These are phyloP conservation scores for Corinectria fuckeliana DNA, from an alignment of 2,329 filamentous ascomycete genomes.

Conservation along the genomic window DNA sequence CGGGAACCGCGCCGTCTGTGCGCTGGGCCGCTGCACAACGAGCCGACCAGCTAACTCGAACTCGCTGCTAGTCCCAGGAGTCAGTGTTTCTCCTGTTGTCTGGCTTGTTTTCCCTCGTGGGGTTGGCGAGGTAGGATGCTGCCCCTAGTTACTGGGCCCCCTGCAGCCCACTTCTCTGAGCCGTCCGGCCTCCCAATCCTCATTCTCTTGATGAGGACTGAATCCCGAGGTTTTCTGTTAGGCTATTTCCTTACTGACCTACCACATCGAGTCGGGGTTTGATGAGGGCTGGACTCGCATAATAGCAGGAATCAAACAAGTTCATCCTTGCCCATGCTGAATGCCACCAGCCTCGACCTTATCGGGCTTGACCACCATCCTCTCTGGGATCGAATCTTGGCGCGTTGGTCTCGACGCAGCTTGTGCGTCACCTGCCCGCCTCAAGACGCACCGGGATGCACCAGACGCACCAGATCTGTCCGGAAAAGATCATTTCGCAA, in stretches of 20 bases:
- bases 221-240: not conserved
- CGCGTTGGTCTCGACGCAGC: constrained; percentile 16
- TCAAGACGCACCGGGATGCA: constrained; percentile 1
- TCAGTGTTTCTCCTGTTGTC: constrained; percentile 30
- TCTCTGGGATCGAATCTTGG: constrained; percentile 3
- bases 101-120: constrained; percentile 32
- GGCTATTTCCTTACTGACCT: not conserved
- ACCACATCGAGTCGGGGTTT: constrained; percentile 1
- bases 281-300: not conserved
- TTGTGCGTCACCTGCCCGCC: constrained; percentile 17
- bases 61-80: constrained; percentile 21
- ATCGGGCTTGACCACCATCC: constrained; percentile 10
- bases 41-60: constrained; percentile 18
- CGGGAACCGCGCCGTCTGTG: constrained; percentile 35
- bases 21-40: constrained; percentile 30
- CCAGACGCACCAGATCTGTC: constrained; percentile 6
- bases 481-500: constrained; percentile 19
- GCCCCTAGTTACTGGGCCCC: constrained; percentile 1
- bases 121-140: constrained; percentile 11
- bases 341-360: constrained; percentile 10
- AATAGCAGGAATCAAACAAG: not conserved
- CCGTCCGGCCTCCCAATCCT: not conserved
- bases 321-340: constrained; percentile 2
- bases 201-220: not conserved
- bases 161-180: not conserved